phyloP scores from a whole-genome alignment of 768 basidiomycete genomes.

The Psilocybe cyanescens region DNA sequence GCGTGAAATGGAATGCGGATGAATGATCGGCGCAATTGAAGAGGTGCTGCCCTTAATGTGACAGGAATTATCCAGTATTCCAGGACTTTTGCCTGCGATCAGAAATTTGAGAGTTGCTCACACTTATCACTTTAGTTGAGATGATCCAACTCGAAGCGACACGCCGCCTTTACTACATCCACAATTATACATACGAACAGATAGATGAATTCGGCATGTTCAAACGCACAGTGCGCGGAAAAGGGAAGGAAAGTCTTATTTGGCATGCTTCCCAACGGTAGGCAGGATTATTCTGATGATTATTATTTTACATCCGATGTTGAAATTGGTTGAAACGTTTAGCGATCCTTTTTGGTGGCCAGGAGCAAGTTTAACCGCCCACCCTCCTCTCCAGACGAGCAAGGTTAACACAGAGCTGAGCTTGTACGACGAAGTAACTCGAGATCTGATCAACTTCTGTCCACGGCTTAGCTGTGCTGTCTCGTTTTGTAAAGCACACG shows the following conservation, averaged over 20 bases:
- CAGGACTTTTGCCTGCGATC: no score
- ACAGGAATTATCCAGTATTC: no score
- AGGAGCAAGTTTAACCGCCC: neutral
- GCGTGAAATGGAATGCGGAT: no score
- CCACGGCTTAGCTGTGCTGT: slow-evolving; percentile 48
- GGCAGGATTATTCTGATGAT: neutral
- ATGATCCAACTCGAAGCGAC: slow-evolving; percentile 50
- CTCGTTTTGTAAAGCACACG: slow-evolving; percentile 42
- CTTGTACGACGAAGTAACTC: slow-evolving; percentile 34
- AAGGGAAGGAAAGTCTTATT: slow-evolving; percentile 39
- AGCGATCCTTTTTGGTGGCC: slow-evolving; percentile 35
- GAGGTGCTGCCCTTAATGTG: no score
- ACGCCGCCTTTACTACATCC: slow-evolving; percentile 35
- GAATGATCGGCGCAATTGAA: no score
- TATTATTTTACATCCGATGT: neutral
- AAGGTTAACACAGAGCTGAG: slow-evolving; percentile 26
- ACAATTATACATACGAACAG: slow-evolving; percentile 33
- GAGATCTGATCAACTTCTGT: slow-evolving; percentile 43
- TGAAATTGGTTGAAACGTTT: neutral
- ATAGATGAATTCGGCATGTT: slow-evolving; percentile 38
- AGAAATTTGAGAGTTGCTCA: neutral
- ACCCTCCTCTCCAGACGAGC: slow-evolving; percentile 6
- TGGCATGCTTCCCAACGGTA: slow-evolving; percentile 49
- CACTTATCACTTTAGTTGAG: slow-evolving; percentile 38
- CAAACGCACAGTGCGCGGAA: slow-evolving; percentile 25